Percentiles rank a stretch among this genome's conserved stretches.
Conservation (phyloP, 306 rosid species). For the Bauhinia variegata region DNA sequence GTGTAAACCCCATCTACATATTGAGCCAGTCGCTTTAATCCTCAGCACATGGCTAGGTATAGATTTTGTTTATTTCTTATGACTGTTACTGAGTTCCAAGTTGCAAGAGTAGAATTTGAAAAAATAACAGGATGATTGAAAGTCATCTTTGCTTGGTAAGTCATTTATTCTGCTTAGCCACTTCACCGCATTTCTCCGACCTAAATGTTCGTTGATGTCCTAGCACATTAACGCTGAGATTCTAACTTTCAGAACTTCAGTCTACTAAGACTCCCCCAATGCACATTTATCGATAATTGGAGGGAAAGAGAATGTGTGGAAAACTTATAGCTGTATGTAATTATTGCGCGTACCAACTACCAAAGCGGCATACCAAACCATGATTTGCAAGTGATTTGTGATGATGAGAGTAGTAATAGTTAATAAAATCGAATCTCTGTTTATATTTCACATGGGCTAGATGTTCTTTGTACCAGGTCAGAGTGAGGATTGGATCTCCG, state of each 20-base stretch:
- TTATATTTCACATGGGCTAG: constrained; percentile 16
- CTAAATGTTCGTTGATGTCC: neutral
- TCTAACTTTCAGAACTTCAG: neutral
- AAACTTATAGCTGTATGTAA: neutral
- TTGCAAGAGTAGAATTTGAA: neutral
- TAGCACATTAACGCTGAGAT: neutral
- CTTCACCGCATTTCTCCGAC: neutral
- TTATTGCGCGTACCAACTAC: too few species aligned
- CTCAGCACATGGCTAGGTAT: constrained; percentile 2
- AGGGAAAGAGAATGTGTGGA: neutral
- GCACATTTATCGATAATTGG: neutral
- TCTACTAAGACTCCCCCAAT: neutral
- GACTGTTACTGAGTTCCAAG: neutral
- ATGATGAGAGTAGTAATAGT: neutral
- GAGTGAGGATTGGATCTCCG: constrained; percentile 91
- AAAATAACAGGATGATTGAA: neutral
- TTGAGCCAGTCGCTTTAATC: constrained; percentile 6
- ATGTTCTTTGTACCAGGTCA: constrained; percentile 55
- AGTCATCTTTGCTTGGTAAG: neutral
- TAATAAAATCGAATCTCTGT: neutral
- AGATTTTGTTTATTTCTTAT: neutral
- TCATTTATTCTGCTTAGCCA: neutral
- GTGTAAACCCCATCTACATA: neutral
- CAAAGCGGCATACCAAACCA: neutral
- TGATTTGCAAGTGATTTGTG: constrained; percentile 25